These are phyloP conservation scores for Agrocybe pediades DNA, from an alignment of 768 basidiomycete species.

Conservation along the genomic window DNA sequence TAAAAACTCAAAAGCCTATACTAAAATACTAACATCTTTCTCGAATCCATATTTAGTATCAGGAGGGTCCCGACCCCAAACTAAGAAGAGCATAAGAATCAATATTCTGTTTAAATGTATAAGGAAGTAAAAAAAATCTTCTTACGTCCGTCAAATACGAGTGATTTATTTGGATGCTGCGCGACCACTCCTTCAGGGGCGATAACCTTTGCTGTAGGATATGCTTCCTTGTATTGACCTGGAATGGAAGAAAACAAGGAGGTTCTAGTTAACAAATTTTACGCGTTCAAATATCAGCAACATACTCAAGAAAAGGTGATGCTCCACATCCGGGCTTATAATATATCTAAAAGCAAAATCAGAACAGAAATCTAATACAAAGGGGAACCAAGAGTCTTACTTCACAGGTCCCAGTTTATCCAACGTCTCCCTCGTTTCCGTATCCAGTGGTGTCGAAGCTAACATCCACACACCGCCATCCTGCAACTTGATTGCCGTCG, in stretches of 20 bases:
- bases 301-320: conserved; percentile 59
- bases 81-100: conserved; percentile 26
- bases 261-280: background rate
- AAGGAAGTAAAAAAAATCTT: background rate
- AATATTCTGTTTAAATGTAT: background rate
- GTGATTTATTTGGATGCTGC: conserved; percentile 51
- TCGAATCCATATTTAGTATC: conserved; percentile 78
- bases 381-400: conserved; percentile 31
- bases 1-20: background rate
- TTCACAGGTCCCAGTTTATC: conserved; percentile 70
- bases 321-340: conserved; percentile 57
- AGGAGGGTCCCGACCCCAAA: conserved; percentile 65
- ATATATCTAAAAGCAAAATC: conserved; percentile 46
- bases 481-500: conserved; percentile 74
- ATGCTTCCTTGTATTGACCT: conserved; percentile 70
- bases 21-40: conserved; percentile 44
- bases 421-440: conserved; percentile 63
- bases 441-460: conserved; percentile 75
- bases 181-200: conserved; percentile 59
- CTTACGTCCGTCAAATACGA: conserved; percentile 67
- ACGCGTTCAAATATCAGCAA: background rate
- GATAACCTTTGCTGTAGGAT: conserved; percentile 70
- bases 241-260: background rate
- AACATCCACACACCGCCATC: conserved; percentile 78
- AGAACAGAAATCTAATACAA: background rate